These are phyloP conservation scores for Saccharomycopsis sp. DNA, from an alignment of 805 yeast genomes.

Conservation along the genomic window DNA sequence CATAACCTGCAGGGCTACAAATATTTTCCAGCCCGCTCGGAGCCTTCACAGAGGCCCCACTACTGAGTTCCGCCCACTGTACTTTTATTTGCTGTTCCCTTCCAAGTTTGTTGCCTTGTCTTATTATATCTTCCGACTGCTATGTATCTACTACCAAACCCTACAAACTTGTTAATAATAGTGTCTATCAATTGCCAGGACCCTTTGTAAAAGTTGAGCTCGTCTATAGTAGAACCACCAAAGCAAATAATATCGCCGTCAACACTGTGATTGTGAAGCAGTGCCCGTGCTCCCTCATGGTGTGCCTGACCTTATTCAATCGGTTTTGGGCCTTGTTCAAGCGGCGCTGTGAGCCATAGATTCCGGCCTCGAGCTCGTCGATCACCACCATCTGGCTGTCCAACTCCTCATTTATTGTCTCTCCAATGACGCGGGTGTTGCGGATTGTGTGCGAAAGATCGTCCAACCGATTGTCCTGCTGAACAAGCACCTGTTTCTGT, in stretches of 20 bases:
- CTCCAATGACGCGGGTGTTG: conserved; percentile 37
- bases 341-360: conserved; percentile 35
- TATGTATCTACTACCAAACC: no score
- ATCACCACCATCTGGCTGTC: conserved; percentile 40
- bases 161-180: no score
- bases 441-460: conserved; percentile 35
- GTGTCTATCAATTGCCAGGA: no score
- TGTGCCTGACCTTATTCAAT: conserved; percentile 32
- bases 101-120: no score
- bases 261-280: conserved; percentile 40
- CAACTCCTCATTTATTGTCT: conserved; percentile 39
- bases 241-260: conserved; percentile 34
- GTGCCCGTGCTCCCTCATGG: conserved; percentile 39
- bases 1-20: no score
- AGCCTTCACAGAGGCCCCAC: no score
- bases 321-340: conserved; percentile 34
- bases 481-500: conserved; percentile 39
- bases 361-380: conserved; percentile 40
- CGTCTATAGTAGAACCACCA: conserved; percentile 32
- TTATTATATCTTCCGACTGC: no score
- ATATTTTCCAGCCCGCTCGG: no score
- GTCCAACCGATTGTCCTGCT: conserved; percentile 38
- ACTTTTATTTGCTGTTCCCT: no score
- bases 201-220: no score
- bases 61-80: no score